Base-by-base conservation (phyloP, 2,329 filamentous ascomycete species). In the Calonectria hongkongensis region DNA sequence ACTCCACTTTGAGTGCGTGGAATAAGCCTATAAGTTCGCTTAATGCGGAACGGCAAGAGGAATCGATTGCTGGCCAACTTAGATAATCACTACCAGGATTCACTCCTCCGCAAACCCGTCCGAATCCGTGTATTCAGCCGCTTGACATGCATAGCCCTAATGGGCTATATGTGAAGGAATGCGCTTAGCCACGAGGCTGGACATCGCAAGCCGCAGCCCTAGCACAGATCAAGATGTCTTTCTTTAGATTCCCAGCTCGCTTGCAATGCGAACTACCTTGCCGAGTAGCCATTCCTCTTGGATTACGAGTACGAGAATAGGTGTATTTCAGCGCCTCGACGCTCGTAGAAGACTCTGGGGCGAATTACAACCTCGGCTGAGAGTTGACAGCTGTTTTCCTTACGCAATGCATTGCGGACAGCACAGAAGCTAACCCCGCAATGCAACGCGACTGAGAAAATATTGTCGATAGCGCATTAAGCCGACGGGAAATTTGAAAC, bases 1-100 rank as follows among this genome's bases (percentile, higher is more conserved):
- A 39, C 54, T 58, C 54, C 54, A 58, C 54, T 58, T 6, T 2
- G 10, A 16, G 10, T n/a, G 33, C 33, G 36, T n/a, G 30, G 30
- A 58, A 39, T 27, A 58, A 58, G 18, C 36, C 54, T 58, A 58
- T 58, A 33, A 25, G 21, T 58, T 58, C 54, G 54, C 54, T 39
- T 58, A 39, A 39, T 39, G 15, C 54, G n/a, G 8, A 39, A n/a
- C 16, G 33, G 13, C 25, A 16, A 36, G 5, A 39, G 30, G 30
- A 56, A 36, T 12, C 21, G 54, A 25, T 58, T 36, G 33, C 54
- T 21, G 30, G 54, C n/a, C 36, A 8, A 13, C 6, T 33, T 39
- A 2, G 51, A 33, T 36, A 36, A 39, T 58, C 30, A 21, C 5
- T 39, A 33, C 54, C n/a, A 27, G 54, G 54, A 36, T 58, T 36